Evolutionary conservation across 225 moss, liverwort and hornwort genomes (phyloP), one percentile per base, ranked within the genome.

Genomic region (Polytrichum commune): DNA sequence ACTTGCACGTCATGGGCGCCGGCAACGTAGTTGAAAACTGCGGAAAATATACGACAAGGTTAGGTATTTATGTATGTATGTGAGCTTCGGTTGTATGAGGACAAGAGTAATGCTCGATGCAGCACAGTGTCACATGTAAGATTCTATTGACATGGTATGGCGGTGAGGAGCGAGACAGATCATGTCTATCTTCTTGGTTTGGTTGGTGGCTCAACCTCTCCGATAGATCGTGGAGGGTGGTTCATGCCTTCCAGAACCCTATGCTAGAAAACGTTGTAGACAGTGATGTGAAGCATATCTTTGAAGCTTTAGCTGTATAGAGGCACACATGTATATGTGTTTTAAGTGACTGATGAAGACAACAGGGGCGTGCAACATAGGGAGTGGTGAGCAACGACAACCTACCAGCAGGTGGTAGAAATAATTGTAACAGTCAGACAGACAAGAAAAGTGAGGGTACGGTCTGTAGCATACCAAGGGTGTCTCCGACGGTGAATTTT

Each of bases 11-110:
- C 73, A 72, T 89, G 89, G 0, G 69, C 55, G 64, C 27, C 73
- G 16, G 79, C 67, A 46, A 72, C 60, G 27, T 89, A 89, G 63
- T 80, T 89, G 84, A 89, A 89, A 9, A 86, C 89, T 89, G 80
- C 29, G 29, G 16, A 33, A 13, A 25, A 53, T 38, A 1, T 35
- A 6, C 33, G 8, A 66, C 19, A 33, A 8, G 8, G 35, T 35
- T 35, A 35, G 8, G 9, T 32, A 5, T 29, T 0, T 29, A 33
- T 33, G 33, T 7, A 33, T 33, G 7, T 1, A 38, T 46, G 20
- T 22, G n/a, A 7, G 9, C 22, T 20, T 58, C 6, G 20, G 22
- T 20, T 58, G 9, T 20, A 7, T 9, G 2, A 35, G 6, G 22
- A 23, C 32, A 6, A 6, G 13, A 22, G 20, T 7, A 22, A 30